Evolutionary conservation across 2,329 filamentous ascomycete genomes (phyloP).

Genomic region (Aureobasidium melanogenum): DNA sequence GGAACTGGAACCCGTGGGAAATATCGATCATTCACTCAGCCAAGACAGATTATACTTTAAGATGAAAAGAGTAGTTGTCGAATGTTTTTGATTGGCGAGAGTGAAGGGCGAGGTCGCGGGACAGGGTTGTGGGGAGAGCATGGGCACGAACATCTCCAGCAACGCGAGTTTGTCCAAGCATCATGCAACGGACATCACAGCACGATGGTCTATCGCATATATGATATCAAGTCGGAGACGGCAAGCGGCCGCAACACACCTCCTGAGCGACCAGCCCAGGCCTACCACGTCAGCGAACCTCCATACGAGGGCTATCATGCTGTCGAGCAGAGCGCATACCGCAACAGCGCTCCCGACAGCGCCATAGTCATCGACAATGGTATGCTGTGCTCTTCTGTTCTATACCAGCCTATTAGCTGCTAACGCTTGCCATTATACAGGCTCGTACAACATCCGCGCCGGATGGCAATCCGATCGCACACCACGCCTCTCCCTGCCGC

Average conservation of each 20-base stretch:
- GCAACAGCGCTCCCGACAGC: conserved; percentile 51
- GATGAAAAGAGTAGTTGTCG: neutral
- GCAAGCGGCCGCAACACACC: conserved; percentile 32
- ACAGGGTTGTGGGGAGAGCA: conserved; percentile 5
- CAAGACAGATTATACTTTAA: neutral
- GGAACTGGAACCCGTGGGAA: neutral
- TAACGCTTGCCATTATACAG: conserved; percentile 36
- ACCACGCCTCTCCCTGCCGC: conserved; percentile 74
- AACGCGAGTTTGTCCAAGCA: neutral
- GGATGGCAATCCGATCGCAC: conserved; percentile 88
- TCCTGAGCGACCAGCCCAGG: conserved; percentile 35
- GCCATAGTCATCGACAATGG: conserved; percentile 98
- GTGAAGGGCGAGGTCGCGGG: no score
- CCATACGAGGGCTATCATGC: conserved; percentile 53
- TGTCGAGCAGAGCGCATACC: conserved; percentile 59
- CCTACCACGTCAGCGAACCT: conserved; percentile 48
- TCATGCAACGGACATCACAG: neutral
- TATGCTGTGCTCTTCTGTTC: conserved; percentile 30
- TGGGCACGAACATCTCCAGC: neutral
- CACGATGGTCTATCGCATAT: conserved; percentile 28
- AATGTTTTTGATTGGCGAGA: neutral
- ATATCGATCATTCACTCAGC: neutral
- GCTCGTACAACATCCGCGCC: conserved; percentile 79
- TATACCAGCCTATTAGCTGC: neutral
- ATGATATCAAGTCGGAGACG: conserved; percentile 17